These are phyloP conservation scores for Sclerotinia borealis DNA, from an alignment of 2,329 filamentous ascomycete genomes.

Conservation along the genomic window DNA sequence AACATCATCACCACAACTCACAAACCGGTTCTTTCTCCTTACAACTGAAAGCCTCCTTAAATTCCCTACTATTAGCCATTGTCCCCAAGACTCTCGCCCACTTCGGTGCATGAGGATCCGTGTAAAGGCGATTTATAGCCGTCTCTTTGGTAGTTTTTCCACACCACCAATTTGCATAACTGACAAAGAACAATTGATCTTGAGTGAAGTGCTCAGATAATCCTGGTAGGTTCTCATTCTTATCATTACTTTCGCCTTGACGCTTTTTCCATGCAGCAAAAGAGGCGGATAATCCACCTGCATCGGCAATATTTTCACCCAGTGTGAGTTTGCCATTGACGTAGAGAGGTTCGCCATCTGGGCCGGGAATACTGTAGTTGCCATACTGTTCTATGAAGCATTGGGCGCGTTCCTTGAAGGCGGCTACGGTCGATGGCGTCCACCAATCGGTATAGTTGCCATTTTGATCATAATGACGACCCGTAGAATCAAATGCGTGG, in stretches of 20 bases:
- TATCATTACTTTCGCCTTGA: conserved; percentile 39
- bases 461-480: conserved; percentile 57
- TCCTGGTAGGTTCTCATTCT: conserved; percentile 51
- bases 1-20: conserved; percentile 54
- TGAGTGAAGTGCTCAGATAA: conserved; percentile 52
- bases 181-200: conserved; percentile 65
- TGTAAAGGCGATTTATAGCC: conserved; percentile 51
- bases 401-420: conserved; percentile 52
- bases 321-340: conserved; percentile 59
- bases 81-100: conserved; percentile 56
- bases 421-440: conserved; percentile 51
- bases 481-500: conserved; percentile 63
- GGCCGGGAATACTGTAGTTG: conserved; percentile 51
- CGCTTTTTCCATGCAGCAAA: conserved; percentile 61
- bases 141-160: conserved; percentile 54
- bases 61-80: conserved; percentile 61
- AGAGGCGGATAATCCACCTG: conserved; percentile 57
- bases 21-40: conserved; percentile 59
- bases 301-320: conserved; percentile 67
- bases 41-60: conserved; percentile 62
- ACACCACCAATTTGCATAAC: conserved; percentile 61
- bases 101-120: conserved; percentile 60
- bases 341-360: conserved; percentile 50
- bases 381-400: conserved; percentile 65
- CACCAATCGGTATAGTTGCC: conserved; percentile 64